Percentiles rank a stretch among this genome's conserved stretches.
Conservation (phyloP, 1,139 yeast genomes). For the Geotrichum histeridarum region DNA sequence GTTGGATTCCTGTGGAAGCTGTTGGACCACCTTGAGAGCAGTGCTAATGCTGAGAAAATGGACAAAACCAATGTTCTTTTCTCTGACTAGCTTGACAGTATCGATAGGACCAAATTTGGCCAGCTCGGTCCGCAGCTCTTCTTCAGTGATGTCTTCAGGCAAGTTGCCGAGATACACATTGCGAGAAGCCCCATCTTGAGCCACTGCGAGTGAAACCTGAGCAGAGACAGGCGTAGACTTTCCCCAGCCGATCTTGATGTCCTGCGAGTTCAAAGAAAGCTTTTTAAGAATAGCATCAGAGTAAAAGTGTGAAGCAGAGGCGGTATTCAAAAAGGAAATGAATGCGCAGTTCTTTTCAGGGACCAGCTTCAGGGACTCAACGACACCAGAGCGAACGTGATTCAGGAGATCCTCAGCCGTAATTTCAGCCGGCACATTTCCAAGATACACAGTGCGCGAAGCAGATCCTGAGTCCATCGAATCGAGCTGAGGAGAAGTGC, state of each 20-base stretch:
- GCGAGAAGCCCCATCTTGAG: conserved; percentile 85
- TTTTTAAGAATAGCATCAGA: conserved; percentile 48
- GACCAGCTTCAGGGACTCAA: conserved; percentile 59
- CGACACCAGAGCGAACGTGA: conserved; percentile 85
- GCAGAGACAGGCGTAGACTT: conserved; percentile 61
- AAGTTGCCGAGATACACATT: conserved; percentile 80
- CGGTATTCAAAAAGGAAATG: conserved; percentile 45
- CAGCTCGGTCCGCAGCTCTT: conserved; percentile 60
- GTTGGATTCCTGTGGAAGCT: conserved; percentile 49
- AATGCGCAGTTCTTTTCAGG: conserved; percentile 48
- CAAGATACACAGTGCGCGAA: conserved; percentile 78
- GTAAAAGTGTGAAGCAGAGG: conserved; percentile 45
- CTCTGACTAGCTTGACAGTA: conserved; percentile 65
- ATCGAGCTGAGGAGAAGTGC: conserved; percentile 21
- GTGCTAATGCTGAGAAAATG: conserved; percentile 76
- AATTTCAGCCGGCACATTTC: conserved; percentile 79
- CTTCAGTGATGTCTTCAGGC: conserved; percentile 54
- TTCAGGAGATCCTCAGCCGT: conserved; percentile 78
- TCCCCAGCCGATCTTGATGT: conserved; percentile 61
- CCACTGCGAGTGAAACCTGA: conserved; percentile 68
- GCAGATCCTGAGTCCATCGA: conserved; percentile 16
- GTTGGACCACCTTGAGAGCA: conserved; percentile 76
- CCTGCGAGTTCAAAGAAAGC: conserved; percentile 44
- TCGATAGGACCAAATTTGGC: conserved; percentile 76
- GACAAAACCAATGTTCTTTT: conserved; percentile 72